These are phyloP conservation scores for Pharnaceum exiguum DNA, from an alignment of 148 eudicot species.

Conservation along the genomic window DNA sequence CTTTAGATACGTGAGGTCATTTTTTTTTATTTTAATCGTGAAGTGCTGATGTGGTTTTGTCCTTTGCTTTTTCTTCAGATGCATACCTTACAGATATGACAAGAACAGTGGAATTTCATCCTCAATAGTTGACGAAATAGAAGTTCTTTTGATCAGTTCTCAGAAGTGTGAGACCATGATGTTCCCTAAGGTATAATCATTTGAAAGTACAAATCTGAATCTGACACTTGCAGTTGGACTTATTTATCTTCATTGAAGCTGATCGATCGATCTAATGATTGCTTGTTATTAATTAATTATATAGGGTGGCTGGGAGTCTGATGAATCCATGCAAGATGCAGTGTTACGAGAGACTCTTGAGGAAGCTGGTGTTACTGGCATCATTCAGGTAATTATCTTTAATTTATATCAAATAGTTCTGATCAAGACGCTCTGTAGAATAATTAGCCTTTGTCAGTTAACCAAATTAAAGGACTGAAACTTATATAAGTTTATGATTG, in stretches of 20 bases:
- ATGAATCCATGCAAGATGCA: conserved; percentile 42
- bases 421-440: too few relatives aligned
- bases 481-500: not conserved
- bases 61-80: too few relatives aligned
- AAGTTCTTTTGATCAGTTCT: conserved; percentile 52
- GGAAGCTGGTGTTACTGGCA: conserved; percentile 55
- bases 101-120: not conserved
- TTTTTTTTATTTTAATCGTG: not conserved
- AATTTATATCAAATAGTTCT: not conserved
- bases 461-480: too few relatives aligned
- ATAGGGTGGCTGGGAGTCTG: conserved; percentile 61
- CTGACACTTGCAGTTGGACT: too few relatives aligned
- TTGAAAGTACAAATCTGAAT: not conserved
- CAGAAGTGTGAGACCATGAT: conserved; percentile 43
- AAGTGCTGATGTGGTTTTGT: not conserved
- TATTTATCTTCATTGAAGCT: too few relatives aligned
- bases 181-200: conserved; percentile 76
- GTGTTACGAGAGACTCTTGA: conserved; percentile 42
- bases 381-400: conserved; percentile 29
- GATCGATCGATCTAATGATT: too few relatives aligned
- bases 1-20: too few relatives aligned
- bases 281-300: not conserved
- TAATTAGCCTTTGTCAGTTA: too few relatives aligned
- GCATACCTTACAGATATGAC: conserved; percentile 48
- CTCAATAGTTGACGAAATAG: conserved; percentile 27